Conservation (phyloP, 2,329 filamentous ascomycete species). For the Epichloe bromicola region DNA sequence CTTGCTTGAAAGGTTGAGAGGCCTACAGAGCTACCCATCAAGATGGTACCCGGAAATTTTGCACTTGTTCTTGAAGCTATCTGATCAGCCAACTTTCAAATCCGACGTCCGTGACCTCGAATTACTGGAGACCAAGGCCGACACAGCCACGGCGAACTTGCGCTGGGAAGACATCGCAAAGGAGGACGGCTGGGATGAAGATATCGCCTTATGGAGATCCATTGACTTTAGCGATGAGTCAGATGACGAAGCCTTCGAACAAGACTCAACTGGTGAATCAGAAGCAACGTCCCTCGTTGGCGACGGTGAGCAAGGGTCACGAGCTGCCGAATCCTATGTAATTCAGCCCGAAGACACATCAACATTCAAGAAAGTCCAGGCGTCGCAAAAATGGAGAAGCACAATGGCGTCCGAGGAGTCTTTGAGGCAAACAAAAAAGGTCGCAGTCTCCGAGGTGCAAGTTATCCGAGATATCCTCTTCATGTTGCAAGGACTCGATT, state of each 20-base stretch:
- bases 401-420: slow-evolving; percentile 22
- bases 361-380: slow-evolving; percentile 17
- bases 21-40: slow-evolving; percentile 38
- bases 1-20: slow-evolving; percentile 43
- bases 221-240: slow-evolving; percentile 57
- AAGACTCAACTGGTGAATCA: slow-evolving; percentile 25
- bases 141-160: slow-evolving; percentile 35
- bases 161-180: slow-evolving; percentile 70
- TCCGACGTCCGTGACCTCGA: slow-evolving; percentile 53
- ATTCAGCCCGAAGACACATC: slow-evolving; percentile 21
- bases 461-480: slow-evolving; percentile 66
- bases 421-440: slow-evolving; percentile 23
- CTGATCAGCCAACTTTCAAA: slow-evolving; percentile 64
- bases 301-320: slow-evolving; percentile 15
- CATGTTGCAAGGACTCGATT: slow-evolving; percentile 71
- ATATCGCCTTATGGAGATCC: slow-evolving; percentile 57
- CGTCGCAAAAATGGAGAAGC: slow-evolving; percentile 24
- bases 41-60: slow-evolving; percentile 71
- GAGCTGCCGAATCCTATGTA: slow-evolving; percentile 21
- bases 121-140: slow-evolving; percentile 28
- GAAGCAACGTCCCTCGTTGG: slow-evolving; percentile 20
- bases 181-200: slow-evolving; percentile 59
- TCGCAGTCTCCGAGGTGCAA: slow-evolving; percentile 55
- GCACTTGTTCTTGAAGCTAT: slow-evolving; percentile 66
- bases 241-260: slow-evolving; percentile 30